These are phyloP conservation scores for Penicillium cosmopolitanum DNA, from an alignment of 495 filamentous ascomycete species.

Conservation along the genomic window DNA sequence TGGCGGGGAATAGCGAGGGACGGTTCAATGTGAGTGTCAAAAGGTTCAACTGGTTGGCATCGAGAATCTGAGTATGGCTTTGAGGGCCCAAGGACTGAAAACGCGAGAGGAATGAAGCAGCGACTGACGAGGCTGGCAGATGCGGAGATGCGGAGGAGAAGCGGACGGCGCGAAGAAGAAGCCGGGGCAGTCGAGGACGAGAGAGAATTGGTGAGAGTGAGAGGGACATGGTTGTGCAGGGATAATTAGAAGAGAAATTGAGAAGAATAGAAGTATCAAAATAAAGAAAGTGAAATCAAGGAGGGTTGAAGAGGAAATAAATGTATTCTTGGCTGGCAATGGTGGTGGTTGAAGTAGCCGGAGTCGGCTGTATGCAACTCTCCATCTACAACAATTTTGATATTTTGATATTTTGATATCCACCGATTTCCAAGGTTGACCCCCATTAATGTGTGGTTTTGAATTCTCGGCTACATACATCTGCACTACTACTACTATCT, in stretches of 20 bases:
- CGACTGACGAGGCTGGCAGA: slow-evolving; percentile 24
- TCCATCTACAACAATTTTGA: too few species aligned
- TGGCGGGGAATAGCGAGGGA: slow-evolving; percentile 37
- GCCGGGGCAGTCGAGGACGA: not conserved
- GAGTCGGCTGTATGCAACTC: slow-evolving; percentile 1
- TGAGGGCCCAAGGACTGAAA: slow-evolving; percentile 48
- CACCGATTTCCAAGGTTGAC: not conserved
- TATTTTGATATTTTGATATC: too few species aligned
- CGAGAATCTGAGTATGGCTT: slow-evolving; percentile 52
- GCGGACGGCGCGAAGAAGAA: slow-evolving; percentile 4
- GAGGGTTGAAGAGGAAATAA: not conserved
- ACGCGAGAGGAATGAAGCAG: slow-evolving; percentile 46
- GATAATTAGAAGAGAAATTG: too few species aligned
- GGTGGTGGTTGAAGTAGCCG: not conserved
- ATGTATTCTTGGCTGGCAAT: not conserved
- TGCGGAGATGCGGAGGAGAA: slow-evolving; percentile 16
- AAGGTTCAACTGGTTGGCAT: slow-evolving; percentile 61
- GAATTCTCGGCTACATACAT: not conserved
- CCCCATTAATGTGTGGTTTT: too few species aligned
- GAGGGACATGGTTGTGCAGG: not conserved
- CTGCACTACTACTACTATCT: too few species aligned
- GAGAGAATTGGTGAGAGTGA: not conserved
- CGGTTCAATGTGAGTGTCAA: slow-evolving; percentile 58
- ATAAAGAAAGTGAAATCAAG: not conserved
- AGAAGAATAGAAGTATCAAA: not conserved